phyloP scores from a whole-genome alignment of 495 filamentous ascomycete species.

The Talaromyces thailandensis region DNA sequence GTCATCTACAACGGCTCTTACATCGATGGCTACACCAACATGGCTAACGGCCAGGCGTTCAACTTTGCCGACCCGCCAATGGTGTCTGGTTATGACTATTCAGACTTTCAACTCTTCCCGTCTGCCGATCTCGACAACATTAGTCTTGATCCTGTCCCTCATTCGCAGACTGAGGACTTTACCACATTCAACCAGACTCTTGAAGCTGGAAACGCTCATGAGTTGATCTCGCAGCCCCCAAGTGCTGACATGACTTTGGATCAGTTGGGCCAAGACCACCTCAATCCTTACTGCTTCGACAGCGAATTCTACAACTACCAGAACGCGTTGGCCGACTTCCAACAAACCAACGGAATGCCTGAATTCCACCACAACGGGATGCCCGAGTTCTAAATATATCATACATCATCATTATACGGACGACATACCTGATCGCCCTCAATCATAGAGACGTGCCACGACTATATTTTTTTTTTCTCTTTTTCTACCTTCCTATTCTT shows the following conservation, averaged over 20 bases:
- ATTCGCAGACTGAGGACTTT: not conserved
- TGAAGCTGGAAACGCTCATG: not conserved
- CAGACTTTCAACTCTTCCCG: constrained; percentile 20
- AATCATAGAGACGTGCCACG: not conserved
- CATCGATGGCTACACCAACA: not conserved
- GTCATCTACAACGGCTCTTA: constrained; percentile 1
- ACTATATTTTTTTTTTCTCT: not conserved
- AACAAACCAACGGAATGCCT: not conserved
- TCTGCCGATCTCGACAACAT: constrained; percentile 8
- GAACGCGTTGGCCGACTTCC: not conserved
- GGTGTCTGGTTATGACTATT: constrained; percentile 12
- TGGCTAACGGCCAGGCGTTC: constrained; percentile 10
- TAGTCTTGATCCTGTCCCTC: not conserved
- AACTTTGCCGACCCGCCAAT: constrained; percentile 25
- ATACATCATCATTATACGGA: constrained; percentile 3
- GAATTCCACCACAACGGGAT: not conserved
- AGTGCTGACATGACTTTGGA: constrained; percentile 6
- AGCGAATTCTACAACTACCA: constrained; percentile 5
- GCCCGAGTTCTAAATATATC: not conserved
- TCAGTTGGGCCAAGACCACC: constrained; percentile 1
- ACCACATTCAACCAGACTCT: not conserved
- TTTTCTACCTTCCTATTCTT: not conserved
- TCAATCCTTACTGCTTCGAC: constrained; percentile 6
- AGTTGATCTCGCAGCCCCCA: not conserved
- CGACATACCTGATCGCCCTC: not conserved